Evolutionary conservation across 2,329 filamentous ascomycete species (phyloP).

Genomic region (Fusarium kyushuense): DNA sequence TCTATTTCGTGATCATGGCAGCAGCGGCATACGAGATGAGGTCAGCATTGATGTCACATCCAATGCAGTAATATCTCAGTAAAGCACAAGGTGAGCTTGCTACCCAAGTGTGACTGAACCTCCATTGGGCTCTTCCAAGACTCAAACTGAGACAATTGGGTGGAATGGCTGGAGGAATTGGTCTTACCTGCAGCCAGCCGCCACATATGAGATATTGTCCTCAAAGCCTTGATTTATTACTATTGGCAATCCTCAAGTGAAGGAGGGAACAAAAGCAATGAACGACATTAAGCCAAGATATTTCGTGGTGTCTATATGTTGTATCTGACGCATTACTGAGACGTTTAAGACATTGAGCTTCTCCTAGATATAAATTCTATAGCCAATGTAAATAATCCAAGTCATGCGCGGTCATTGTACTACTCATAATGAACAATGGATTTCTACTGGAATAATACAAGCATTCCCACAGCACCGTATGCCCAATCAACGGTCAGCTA

Average conservation of each 20-base stretch:
- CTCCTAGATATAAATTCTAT: not conserved
- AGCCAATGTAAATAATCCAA: fast-evolving
- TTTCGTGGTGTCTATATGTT: not conserved
- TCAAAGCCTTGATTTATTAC: fast-evolving
- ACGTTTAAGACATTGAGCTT: not conserved
- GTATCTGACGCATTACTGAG: not conserved
- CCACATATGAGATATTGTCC: not conserved
- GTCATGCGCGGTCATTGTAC: too few species aligned
- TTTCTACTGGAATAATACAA: not conserved
- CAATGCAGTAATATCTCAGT: not conserved
- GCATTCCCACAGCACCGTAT: too few species aligned
- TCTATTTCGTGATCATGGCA: not conserved
- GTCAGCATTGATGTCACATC: not conserved
- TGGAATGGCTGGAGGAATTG: not conserved
- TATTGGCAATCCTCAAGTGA: not conserved
- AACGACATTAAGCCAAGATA: not conserved
- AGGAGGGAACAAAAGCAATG: not conserved
- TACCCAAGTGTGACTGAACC: not conserved
- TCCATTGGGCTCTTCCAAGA: too few species aligned
- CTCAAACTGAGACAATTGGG: not conserved
- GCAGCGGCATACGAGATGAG: not conserved
- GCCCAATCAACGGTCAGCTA: not conserved
- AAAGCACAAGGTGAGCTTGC: too few species aligned
- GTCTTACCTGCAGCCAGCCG: not conserved
- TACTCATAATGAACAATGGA: not conserved